A percentile compares a stretch with the other conserved stretches of the same genome.
Conservation (phyloP, 2,329 filamentous ascomycete species). For the Epicoccum nigrum region DNA sequence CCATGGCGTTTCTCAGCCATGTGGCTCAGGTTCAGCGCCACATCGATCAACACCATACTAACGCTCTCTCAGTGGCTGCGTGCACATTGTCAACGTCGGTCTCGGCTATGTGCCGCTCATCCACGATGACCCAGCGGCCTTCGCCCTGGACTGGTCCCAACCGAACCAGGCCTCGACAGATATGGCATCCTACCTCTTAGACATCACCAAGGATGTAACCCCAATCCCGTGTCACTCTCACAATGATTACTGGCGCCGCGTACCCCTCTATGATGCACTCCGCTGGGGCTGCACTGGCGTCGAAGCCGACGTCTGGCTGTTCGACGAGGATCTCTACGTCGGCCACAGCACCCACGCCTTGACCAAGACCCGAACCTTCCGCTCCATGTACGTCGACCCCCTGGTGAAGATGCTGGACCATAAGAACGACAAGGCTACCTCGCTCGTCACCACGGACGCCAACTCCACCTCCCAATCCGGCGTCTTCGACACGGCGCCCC, state of each 20-base stretch:
- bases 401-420: conserved; percentile 56
- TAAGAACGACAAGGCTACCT: conserved; percentile 54
- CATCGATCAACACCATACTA: conserved; percentile 17
- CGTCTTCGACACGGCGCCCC: conserved; percentile 58
- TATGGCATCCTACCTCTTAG: conserved; percentile 48
- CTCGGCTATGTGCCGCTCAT: conserved; percentile 46
- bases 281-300: conserved; percentile 61
- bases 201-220: conserved; percentile 57
- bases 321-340: conserved; percentile 60
- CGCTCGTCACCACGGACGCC: conserved; percentile 28
- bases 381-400: conserved; percentile 60
- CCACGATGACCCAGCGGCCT: conserved; percentile 43
- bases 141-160: conserved; percentile 50
- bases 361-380: conserved; percentile 55
- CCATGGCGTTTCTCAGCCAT: conserved; percentile 4
- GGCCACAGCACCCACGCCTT: conserved; percentile 59
- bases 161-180: conserved; percentile 45
- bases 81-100: conserved; percentile 51
- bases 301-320: conserved; percentile 64
- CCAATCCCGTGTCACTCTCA: conserved; percentile 63
- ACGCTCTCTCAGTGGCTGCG: conserved; percentile 45
- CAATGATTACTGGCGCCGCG: conserved; percentile 64
- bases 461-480: conserved; percentile 49
- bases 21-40: too few species aligned
- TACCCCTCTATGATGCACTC: conserved; percentile 62